Base-by-base conservation (phyloP, 2,329 filamentous ascomycete species). In the Fusarium pilosicola region DNA sequence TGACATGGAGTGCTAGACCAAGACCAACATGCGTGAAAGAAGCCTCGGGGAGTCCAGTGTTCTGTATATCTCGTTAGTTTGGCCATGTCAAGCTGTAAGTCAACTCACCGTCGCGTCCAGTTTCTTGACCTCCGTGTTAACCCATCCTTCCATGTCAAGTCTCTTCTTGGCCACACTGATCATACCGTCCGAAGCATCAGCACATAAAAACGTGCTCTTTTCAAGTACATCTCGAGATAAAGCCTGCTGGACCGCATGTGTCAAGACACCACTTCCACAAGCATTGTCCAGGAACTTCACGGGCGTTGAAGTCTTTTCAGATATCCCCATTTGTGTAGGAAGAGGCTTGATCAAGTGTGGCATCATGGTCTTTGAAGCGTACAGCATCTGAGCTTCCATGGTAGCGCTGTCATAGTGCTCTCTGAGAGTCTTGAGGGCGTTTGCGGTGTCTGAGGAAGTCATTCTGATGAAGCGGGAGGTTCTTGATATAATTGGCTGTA, bases 261-360 rank as follows among this genome's bases (percentile, higher is more conserved):
- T 85, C 18, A 88, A 80, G 22, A 88, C 81, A 1, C 88, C 88
- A 8, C 83, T 82, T 1, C 88, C 88, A 62, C 88, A 90, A 12
- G 86, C 88, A 70, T 85, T 85, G 65, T 90, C 88, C 17, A 90
- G 76, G 30, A 90, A 72, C 6, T 57, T 54, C 54, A 87, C 79
- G 0, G 84, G 83, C 11, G 70, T 80, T 42, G 46, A 51, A 0
- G 30, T 59, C 7, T 65, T 32, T 30, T 63, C 44, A 1, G 58
- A 60, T 9, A 82, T 66, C 1, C 72, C 75, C 77, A 82, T 78
- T 38, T 79, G 80, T 3, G 46, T 14, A 1, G 79, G 30, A 1
- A 82, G 59, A 17, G 76, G 76, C 2, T 42, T 65, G 5, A 74
- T 71, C 1, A 81, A 39, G 3, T 49, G 30, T 2, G 62, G 55